These are phyloP conservation scores for Tolypocladium nubicola DNA, from an alignment of 2,329 filamentous ascomycete species.

Conservation along the genomic window DNA sequence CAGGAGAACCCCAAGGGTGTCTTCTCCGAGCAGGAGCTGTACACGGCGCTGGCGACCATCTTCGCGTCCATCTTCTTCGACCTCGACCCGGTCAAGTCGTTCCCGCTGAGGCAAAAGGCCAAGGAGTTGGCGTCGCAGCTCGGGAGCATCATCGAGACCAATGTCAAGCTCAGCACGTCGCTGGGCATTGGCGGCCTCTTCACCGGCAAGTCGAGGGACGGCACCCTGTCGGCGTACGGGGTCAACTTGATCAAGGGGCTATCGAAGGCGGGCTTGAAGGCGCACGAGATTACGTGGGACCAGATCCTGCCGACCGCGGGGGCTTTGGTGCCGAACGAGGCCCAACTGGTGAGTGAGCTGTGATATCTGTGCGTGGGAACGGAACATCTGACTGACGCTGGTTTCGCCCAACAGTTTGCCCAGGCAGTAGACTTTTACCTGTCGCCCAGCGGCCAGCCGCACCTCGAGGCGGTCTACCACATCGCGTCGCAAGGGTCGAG, in stretches of 20 bases:
- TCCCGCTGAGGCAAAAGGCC: slow-evolving; percentile 48
- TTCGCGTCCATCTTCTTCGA: slow-evolving; percentile 58
- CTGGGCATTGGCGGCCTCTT: slow-evolving; percentile 34
- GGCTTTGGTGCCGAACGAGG: slow-evolving; percentile 60
- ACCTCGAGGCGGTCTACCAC: slow-evolving; percentile 50
- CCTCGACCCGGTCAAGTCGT: slow-evolving; percentile 56
- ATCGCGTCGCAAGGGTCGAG: slow-evolving; percentile 44
- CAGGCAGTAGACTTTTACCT: slow-evolving; percentile 67
- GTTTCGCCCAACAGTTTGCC: slow-evolving; percentile 40
- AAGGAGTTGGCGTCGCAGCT: slow-evolving; percentile 47
- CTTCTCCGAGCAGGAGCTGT: slow-evolving; percentile 44
- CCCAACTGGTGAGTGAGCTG: slow-evolving; percentile 43
- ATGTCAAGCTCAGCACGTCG: slow-evolving; percentile 47
- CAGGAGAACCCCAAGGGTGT: slow-evolving; percentile 47
- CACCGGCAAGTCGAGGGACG: slow-evolving; percentile 38
- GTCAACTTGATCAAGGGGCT: slow-evolving; percentile 54
- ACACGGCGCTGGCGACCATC: slow-evolving; percentile 53
- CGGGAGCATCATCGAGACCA: slow-evolving; percentile 49
- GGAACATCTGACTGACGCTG: background rate
- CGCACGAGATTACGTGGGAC: slow-evolving; percentile 58
- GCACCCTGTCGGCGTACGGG: slow-evolving; percentile 52
- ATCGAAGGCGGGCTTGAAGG: slow-evolving; percentile 49
- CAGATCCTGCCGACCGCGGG: slow-evolving; percentile 59
- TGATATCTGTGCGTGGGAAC: too few relatives aligned
- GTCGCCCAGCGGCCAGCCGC: slow-evolving; percentile 38